These are phyloP conservation scores for Tephrocybe sp. DNA, from an alignment of 768 basidiomycete species.

Conservation along the genomic window DNA sequence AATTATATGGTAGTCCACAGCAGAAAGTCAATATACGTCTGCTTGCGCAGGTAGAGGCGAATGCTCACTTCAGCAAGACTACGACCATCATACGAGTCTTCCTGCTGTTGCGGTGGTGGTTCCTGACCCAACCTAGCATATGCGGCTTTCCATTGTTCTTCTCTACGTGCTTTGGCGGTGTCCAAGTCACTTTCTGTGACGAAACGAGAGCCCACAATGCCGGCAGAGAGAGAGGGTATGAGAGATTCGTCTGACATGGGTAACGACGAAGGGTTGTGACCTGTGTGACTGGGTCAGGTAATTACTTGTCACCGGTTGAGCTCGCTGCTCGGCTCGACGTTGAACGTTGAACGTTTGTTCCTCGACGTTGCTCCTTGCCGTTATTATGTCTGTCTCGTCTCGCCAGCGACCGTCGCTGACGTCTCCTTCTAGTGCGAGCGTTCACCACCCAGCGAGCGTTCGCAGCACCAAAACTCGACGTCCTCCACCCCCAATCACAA, in stretches of 20 bases:
- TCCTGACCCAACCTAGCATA: slow-evolving; percentile 88
- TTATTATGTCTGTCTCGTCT: slow-evolving; percentile 31
- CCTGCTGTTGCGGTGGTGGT: slow-evolving; percentile 72
- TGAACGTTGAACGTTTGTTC: background rate
- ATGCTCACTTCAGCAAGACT: slow-evolving; percentile 83
- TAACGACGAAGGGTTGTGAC: slow-evolving; percentile 10
- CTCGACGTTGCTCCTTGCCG: background rate
- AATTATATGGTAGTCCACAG: slow-evolving; percentile 41
- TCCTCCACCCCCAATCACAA: slow-evolving; percentile 46
- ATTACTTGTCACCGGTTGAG: background rate
- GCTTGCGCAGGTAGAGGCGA: slow-evolving; percentile 14
- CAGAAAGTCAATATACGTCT: slow-evolving; percentile 45
- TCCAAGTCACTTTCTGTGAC: slow-evolving; percentile 81
- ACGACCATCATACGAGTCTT: slow-evolving; percentile 80
- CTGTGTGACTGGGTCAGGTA: background rate
- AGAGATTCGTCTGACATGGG: slow-evolving; percentile 55
- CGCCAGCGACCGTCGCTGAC: slow-evolving; percentile 31
- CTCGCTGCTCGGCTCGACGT: background rate
- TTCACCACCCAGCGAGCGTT: slow-evolving; percentile 31
- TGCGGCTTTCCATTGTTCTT: slow-evolving; percentile 89
- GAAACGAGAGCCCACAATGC: slow-evolving; percentile 81
- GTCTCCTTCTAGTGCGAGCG: slow-evolving; percentile 33
- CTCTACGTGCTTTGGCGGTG: slow-evolving; percentile 63
- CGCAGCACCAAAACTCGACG: slow-evolving; percentile 28
- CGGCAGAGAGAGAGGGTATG: slow-evolving; percentile 71